Percentiles rank a stretch among this genome's conserved stretches.
phyloP scores from a whole-genome alignment of 225 moss, liverwort and hornwort species.

The Rhytidiadelphus loreus region DNA sequence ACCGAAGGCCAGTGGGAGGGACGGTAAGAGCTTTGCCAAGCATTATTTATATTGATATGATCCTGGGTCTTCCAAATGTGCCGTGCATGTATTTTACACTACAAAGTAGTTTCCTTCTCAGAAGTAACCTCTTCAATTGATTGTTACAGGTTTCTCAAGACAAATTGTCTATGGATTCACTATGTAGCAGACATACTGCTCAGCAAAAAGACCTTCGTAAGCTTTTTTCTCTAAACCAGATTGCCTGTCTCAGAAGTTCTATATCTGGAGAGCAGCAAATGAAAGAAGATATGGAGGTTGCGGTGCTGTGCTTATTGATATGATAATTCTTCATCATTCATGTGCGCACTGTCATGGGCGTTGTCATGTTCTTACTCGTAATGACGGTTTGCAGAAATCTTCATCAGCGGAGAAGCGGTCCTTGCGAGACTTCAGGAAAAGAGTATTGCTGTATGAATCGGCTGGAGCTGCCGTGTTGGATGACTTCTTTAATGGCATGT shows the following conservation, averaged over 20 bases:
- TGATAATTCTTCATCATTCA: not conserved
- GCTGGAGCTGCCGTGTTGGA: conserved; percentile 63
- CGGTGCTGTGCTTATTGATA: not conserved
- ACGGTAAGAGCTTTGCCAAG: conserved; percentile 39
- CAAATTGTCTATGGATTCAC: conserved; percentile 91
- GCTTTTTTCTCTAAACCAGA: conserved; percentile 1
- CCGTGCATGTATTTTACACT: not conserved
- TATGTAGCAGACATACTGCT: conserved; percentile 73
- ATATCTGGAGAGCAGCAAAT: not conserved
- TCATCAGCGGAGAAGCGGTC: conserved; percentile 69
- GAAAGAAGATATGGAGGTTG: not conserved
- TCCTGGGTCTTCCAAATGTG: not conserved
- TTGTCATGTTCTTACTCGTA: not conserved
- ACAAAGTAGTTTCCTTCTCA: not conserved
- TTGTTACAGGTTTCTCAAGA: conserved; percentile 68
- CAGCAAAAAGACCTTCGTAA: conserved; percentile 72
- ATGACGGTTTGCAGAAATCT: conserved; percentile 39
- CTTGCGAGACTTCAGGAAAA: conserved; percentile 75
- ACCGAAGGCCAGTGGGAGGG: conserved; percentile 80
- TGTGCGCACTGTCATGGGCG: not conserved
- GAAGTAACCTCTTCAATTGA: not conserved
- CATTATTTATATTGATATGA: not conserved
- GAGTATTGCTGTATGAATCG: conserved; percentile 68
- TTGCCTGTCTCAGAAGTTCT: not conserved
- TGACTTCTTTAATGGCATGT: conserved; percentile 66